These are phyloP conservation scores for Stereocaulon alpinum DNA, from an alignment of 495 filamentous ascomycete species.

Conservation along the genomic window DNA sequence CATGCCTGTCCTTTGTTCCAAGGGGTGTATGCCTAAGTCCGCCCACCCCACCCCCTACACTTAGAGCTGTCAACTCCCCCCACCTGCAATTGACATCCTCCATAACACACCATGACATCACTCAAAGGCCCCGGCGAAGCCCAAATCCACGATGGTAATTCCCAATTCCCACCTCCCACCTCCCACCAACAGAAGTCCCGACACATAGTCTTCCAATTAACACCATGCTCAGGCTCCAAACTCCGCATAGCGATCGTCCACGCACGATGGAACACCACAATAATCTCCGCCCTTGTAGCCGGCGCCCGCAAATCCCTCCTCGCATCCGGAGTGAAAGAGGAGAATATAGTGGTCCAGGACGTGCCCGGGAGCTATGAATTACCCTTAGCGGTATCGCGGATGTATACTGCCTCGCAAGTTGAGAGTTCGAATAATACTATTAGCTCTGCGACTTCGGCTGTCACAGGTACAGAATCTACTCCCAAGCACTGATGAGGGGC, in stretches of 20 bases:
- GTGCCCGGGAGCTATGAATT: constrained; percentile 94
- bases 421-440: constrained; percentile 53
- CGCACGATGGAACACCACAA: constrained; percentile 79
- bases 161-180: neutral
- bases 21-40: neutral
- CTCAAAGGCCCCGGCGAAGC: constrained; percentile 53
- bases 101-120: constrained; percentile 21
- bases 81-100: too few species aligned
- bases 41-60: neutral
- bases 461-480: constrained; percentile 33
- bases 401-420: constrained; percentile 79
- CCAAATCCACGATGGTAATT: constrained; percentile 39
- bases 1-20: too few species aligned
- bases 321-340: constrained; percentile 66
- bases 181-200: too few species aligned
- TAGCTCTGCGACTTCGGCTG: constrained; percentile 43
- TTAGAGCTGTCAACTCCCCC: too few species aligned
- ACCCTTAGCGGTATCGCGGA: constrained; percentile 71
- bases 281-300: constrained; percentile 68
- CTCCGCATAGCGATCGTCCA: constrained; percentile 91
- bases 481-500: too few species aligned
- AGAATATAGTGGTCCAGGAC: constrained; percentile 78
- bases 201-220: neutral
- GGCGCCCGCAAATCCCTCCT: constrained; percentile 56
- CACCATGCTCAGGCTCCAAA: constrained; percentile 47